Evolutionary conservation across 2,329 filamentous ascomycete genomes (phyloP).

Genomic region (Metarhizium rileyi): DNA sequence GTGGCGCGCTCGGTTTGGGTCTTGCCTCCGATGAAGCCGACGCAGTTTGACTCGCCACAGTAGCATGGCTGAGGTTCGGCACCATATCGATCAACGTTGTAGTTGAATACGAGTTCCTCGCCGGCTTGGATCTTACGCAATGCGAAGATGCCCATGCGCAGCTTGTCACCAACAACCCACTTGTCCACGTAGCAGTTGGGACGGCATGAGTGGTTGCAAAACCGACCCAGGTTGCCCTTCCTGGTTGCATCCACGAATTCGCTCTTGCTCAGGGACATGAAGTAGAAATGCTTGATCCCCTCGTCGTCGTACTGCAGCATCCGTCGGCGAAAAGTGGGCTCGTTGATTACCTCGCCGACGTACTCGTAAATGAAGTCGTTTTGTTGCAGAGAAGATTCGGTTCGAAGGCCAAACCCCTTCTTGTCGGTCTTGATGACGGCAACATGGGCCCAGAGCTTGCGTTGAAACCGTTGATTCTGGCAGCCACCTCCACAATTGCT

Average conservation of each 20-base stretch:
- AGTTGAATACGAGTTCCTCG: constrained; percentile 97
- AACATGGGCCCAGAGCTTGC: constrained; percentile 79
- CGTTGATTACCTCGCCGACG: constrained; percentile 95
- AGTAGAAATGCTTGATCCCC: constrained; percentile 98
- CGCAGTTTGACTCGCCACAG: constrained; percentile 88
- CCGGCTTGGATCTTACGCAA: constrained; percentile 74
- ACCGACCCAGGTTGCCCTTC: constrained; percentile 88
- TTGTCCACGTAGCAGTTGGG: constrained; percentile 99
- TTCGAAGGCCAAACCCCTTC: constrained; percentile 87
- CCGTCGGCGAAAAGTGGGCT: constrained; percentile 76
- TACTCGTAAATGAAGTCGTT: constrained; percentile 98
- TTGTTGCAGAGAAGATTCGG: constrained; percentile 64
- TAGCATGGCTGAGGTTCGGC: constrained; percentile 96
- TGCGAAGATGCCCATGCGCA: constrained; percentile 98
- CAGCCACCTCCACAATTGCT: constrained; percentile 78
- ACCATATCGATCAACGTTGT: constrained; percentile 97
- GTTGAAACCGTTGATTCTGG: constrained; percentile 91
- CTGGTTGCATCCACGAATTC: constrained; percentile 98
- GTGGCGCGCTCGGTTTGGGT: constrained; percentile 94
- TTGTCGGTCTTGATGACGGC: constrained; percentile 97
- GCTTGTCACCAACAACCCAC: constrained; percentile 94
- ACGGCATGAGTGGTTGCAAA: constrained; percentile 98
- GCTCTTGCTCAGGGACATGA: constrained; percentile 95
- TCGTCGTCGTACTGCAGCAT: constrained; percentile 92
- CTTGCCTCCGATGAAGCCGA: constrained; percentile 93